Conservation (phyloP, 139 green algal genomes). For the Pleodorina starrii region DNA sequence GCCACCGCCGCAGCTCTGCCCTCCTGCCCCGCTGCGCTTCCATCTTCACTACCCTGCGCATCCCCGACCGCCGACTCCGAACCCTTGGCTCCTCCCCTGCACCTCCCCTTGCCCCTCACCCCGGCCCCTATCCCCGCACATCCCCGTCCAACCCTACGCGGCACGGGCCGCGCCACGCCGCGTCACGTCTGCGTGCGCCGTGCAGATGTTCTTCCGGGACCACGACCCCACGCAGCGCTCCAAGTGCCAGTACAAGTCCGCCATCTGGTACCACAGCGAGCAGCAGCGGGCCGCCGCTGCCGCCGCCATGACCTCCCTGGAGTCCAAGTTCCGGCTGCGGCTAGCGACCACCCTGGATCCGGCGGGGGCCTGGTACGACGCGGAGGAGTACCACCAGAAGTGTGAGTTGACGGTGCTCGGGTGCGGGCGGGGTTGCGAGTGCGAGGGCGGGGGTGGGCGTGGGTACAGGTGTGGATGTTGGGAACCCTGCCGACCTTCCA, state of each 20-base stretch:
- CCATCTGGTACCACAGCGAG: slow-evolving; percentile 47
- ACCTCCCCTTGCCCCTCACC: too few species aligned
- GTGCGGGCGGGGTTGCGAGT: background rate
- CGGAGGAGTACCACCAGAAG: slow-evolving; percentile 61
- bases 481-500: background rate
- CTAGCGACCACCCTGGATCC: slow-evolving; percentile 54
- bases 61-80: too few species aligned
- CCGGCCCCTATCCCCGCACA: too few species aligned
- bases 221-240: slow-evolving; percentile 44
- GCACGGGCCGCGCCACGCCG: too few species aligned
- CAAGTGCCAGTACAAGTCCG: slow-evolving; percentile 61
- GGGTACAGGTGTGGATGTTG: background rate
- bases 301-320: background rate
- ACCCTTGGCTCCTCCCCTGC: too few species aligned
- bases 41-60: too few species aligned
- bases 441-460: too few species aligned
- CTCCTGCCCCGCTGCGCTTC: too few species aligned
- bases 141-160: too few species aligned
- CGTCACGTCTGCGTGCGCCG: too few species aligned
- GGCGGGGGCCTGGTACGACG: slow-evolving; percentile 45
- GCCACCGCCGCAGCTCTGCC: too few species aligned
- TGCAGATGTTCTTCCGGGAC: slow-evolving; percentile 43
- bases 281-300: slow-evolving; percentile 29
- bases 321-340: slow-evolving; percentile 39
- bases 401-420: slow-evolving; percentile 10